phyloP scores from a whole-genome alignment of 129 eudicot genomes.

The Artemisia tridentata region DNA sequence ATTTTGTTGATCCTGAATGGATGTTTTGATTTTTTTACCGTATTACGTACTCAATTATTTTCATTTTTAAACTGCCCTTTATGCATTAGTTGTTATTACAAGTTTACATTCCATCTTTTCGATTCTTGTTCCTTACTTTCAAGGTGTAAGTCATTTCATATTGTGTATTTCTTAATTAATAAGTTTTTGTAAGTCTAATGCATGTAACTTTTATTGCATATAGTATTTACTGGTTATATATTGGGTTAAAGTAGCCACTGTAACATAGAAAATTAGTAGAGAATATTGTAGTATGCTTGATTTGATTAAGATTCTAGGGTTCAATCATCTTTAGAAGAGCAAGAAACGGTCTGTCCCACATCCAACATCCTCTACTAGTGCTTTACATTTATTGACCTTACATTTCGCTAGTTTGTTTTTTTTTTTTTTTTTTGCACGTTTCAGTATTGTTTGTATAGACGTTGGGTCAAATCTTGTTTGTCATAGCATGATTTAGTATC shows the following conservation, averaged over 20 bases:
- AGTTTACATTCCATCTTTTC: too few relatives aligned
- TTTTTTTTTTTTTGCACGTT: not conserved
- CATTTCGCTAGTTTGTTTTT: not conserved
- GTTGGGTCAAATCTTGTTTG: not conserved
- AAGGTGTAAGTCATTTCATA: too few relatives aligned
- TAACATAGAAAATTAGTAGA: not conserved
- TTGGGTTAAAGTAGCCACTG: not conserved
- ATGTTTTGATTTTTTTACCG: too few relatives aligned
- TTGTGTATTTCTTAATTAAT: too few relatives aligned
- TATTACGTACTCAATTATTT: too few relatives aligned
- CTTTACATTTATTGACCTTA: not conserved
- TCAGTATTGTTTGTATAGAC: not conserved
- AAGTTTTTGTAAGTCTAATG: too few relatives aligned
- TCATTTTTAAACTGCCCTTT: too few relatives aligned
- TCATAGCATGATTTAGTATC: not conserved
- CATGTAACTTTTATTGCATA: too few relatives aligned
- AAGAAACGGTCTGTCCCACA: not conserved
- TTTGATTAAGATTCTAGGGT: not conserved
- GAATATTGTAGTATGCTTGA: not conserved
- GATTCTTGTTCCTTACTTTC: too few relatives aligned
- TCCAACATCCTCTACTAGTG: not conserved
- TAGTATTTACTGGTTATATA: not conserved
- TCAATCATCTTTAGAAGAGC: constrained; percentile 7
- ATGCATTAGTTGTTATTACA: too few relatives aligned
- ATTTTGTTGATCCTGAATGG: too few relatives aligned